phyloP scores from a whole-genome alignment of 306 rosid species.

The Albizia julibrissin region DNA sequence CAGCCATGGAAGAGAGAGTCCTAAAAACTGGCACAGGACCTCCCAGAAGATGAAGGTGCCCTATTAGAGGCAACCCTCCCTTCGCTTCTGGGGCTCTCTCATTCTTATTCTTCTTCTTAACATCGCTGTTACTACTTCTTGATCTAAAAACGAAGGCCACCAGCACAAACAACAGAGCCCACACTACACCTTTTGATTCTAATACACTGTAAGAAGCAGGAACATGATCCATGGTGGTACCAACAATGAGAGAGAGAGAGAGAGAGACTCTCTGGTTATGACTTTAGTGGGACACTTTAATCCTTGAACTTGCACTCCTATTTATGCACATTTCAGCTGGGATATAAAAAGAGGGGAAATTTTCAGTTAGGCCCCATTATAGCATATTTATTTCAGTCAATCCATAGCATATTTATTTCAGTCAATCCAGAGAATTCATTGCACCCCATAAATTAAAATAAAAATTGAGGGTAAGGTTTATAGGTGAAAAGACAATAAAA shows the following conservation, averaged over 20 bases:
- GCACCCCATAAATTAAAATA: too few relatives aligned
- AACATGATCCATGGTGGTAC: constrained; percentile 32
- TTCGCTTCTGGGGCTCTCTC: constrained; percentile 34
- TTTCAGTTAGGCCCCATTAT: too few relatives aligned
- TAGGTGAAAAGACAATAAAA: too few relatives aligned
- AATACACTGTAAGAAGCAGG: background rate
- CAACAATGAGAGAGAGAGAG: background rate
- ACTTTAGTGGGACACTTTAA: background rate
- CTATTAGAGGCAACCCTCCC: constrained; percentile 50
- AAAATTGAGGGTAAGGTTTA: too few relatives aligned
- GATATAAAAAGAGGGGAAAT: background rate
- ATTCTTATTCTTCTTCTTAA: background rate
- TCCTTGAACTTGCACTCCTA: background rate
- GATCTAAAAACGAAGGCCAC: background rate
- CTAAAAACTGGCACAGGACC: constrained; percentile 31
- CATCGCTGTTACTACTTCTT: background rate
- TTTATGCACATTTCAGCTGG: background rate
- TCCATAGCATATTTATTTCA: too few relatives aligned
- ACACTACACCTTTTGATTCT: background rate
- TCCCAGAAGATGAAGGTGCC: constrained; percentile 47
- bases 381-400: too few relatives aligned
- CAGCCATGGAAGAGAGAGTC: constrained; percentile 37
- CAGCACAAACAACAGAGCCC: constrained; percentile 26
- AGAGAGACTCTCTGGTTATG: background rate
- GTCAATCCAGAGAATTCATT: too few relatives aligned